Percentiles rank a stretch among this genome's conserved stretches.
phyloP scores from a whole-genome alignment of 345 rosid genomes.

The Turritis glabra region DNA sequence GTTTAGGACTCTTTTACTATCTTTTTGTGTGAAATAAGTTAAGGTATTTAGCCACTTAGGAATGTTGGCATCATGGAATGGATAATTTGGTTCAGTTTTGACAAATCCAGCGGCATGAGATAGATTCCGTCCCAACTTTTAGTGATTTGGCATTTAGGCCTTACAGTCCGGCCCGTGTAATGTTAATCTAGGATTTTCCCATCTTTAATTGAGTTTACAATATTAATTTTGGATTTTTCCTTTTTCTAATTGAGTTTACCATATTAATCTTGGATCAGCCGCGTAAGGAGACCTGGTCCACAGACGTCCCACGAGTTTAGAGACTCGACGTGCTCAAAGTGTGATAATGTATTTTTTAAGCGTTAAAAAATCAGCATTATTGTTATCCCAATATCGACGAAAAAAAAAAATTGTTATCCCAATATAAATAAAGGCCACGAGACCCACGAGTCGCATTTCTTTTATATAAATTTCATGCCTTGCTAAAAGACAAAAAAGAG shows the following conservation, averaged over 20 bases:
- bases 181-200: neutral
- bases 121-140: neutral
- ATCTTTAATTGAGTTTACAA: neutral
- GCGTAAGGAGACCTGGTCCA: neutral
- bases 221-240: neutral
- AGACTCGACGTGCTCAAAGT: constrained; percentile 10
- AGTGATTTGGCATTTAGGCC: neutral
- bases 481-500: neutral
- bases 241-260: neutral
- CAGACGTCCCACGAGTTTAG: neutral
- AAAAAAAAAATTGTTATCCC: neutral
- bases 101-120: neutral
- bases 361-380: neutral
- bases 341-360: constrained; percentile 19
- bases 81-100: no score
- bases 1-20: no score
- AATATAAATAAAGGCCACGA: constrained; percentile 5
- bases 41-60: no score
- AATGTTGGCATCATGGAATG: neutral
- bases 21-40: no score
- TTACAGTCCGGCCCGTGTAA: neutral
- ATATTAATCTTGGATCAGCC: neutral
- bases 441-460: neutral
- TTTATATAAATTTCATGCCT: neutral
- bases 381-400: neutral